Evolutionary conservation across 2,329 filamentous ascomycete species (phyloP).

Genomic region (Diaporthe citrichinensis): DNA sequence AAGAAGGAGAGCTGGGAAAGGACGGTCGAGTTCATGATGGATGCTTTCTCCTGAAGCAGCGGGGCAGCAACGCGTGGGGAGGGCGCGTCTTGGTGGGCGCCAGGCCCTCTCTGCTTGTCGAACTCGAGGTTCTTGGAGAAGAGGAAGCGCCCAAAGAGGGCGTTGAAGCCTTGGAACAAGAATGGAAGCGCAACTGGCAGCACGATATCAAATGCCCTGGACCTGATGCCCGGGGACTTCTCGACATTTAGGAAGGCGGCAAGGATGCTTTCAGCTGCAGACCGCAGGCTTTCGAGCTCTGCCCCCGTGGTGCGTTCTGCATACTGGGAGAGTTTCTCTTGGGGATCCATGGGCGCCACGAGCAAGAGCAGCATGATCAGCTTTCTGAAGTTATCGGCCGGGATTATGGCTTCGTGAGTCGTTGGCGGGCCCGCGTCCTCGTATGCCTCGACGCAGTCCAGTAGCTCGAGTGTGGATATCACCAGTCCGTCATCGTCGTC

Average conservation of each 20-base stretch:
- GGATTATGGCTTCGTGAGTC: constrained; percentile 77
- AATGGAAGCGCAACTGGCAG: constrained; percentile 74
- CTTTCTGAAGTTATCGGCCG: constrained; percentile 79
- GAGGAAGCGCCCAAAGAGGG: constrained; percentile 81
- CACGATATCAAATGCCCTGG: constrained; percentile 71
- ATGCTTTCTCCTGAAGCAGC: constrained; percentile 64
- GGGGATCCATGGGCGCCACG: constrained; percentile 73
- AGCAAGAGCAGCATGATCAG: constrained; percentile 79
- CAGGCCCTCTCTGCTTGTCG: constrained; percentile 58
- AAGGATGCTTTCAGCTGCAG: constrained; percentile 75
- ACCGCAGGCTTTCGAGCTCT: constrained; percentile 70
- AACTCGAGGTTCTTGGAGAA: constrained; percentile 81
- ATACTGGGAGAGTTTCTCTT: constrained; percentile 75
- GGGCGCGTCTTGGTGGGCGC: constrained; percentile 21
- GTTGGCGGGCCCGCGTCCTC: constrained; percentile 64
- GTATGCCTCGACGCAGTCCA: constrained; percentile 75
- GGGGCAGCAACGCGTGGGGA: constrained; percentile 56
- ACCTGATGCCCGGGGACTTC: constrained; percentile 73
- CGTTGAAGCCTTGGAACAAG: constrained; percentile 76
- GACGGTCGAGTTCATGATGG: constrained; percentile 75
- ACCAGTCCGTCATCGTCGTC: constrained; percentile 73
- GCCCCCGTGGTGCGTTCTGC: constrained; percentile 68
- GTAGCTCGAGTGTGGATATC: constrained; percentile 76
- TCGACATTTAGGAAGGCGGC: constrained; percentile 77
- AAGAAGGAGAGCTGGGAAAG: constrained; percentile 82